Percentiles rank a stretch among this genome's conserved stretches.
Conservation (phyloP, 2,329 filamentous ascomycete species). For the Intubia oerlemansii region DNA sequence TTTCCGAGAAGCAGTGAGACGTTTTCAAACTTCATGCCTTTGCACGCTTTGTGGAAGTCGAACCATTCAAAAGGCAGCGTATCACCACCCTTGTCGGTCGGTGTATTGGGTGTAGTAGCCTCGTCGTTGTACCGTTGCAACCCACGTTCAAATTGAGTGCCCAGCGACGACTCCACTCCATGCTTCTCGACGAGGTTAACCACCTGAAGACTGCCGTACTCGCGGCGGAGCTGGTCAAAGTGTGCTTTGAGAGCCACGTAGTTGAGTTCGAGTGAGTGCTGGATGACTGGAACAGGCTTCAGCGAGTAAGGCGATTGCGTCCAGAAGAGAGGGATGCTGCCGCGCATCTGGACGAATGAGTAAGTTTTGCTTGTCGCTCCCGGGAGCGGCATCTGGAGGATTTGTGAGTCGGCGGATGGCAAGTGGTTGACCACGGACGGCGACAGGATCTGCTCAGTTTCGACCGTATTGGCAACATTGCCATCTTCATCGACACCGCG, state of each 20-base stretch:
- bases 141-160: slow-evolving; percentile 52
- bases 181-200: slow-evolving; percentile 80
- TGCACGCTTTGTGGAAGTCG: slow-evolving; percentile 81
- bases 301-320: slow-evolving; percentile 87
- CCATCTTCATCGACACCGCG: slow-evolving; percentile 82
- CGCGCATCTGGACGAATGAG: slow-evolving; percentile 73
- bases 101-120: slow-evolving; percentile 12
- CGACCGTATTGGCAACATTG: slow-evolving; percentile 71
- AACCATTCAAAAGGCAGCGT: slow-evolving; percentile 74
- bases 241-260: slow-evolving; percentile 59
- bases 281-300: slow-evolving; percentile 65
- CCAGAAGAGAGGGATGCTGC: slow-evolving; percentile 88
- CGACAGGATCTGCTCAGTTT: slow-evolving; percentile 87
- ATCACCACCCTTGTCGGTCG: slow-evolving; percentile 14
- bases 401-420: slow-evolving; percentile 38
- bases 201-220: slow-evolving; percentile 59
- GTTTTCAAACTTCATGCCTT: slow-evolving; percentile 96
- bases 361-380: slow-evolving; percentile 48
- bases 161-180: slow-evolving; percentile 60
- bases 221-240: slow-evolving; percentile 44
- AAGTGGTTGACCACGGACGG: slow-evolving; percentile 17
- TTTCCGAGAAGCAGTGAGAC: slow-evolving; percentile 59
- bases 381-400: not conserved
- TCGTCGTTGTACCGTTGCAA: slow-evolving; percentile 45
- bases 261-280: slow-evolving; percentile 65